Percentiles rank a stretch among this genome's conserved stretches.
These are phyloP conservation scores for Melaleuca quinquenervia DNA, from an alignment of 345 rosid genomes.

Conservation along the genomic window DNA sequence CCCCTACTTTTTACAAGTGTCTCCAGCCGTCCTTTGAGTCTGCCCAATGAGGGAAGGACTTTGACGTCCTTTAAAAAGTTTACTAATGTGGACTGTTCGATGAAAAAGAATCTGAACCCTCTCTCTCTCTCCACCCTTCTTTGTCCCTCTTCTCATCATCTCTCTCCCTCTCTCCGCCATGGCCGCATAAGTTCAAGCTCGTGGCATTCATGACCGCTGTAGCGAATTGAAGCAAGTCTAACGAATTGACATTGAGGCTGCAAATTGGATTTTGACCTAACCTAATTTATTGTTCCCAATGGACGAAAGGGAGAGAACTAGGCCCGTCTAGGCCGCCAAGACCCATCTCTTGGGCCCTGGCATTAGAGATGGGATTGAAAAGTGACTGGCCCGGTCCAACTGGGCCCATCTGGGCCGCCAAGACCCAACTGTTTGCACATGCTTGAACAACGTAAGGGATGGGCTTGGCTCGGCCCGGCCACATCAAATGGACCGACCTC, in stretches of 20 bases:
- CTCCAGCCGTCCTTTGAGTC: not conserved
- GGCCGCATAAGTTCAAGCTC: not conserved
- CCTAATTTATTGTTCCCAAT: not conserved
- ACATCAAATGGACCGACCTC: not conserved
- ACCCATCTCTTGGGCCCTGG: no score
- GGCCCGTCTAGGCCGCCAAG: no score
- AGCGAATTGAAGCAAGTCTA: not conserved
- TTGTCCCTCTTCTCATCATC: no score
- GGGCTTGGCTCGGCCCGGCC: not conserved
- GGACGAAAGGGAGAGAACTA: not conserved
- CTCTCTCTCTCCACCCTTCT: no score
- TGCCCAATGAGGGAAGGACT: not conserved
- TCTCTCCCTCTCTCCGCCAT: not conserved
- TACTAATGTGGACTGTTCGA: not conserved
- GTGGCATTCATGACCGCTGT: not conserved
- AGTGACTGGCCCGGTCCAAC: not conserved
- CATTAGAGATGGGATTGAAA: not conserved
- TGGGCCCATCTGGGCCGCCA: not conserved
- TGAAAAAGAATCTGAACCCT: not conserved
- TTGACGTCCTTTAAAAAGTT: no score
- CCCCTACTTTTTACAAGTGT: not conserved
- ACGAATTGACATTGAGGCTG: not conserved
- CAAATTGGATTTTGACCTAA: not conserved
- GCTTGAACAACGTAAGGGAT: no score
- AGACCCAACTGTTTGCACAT: no score